Evolutionary conservation across 2,329 filamentous ascomycete genomes (phyloP).

Genomic region (Penicillium frequentans): DNA sequence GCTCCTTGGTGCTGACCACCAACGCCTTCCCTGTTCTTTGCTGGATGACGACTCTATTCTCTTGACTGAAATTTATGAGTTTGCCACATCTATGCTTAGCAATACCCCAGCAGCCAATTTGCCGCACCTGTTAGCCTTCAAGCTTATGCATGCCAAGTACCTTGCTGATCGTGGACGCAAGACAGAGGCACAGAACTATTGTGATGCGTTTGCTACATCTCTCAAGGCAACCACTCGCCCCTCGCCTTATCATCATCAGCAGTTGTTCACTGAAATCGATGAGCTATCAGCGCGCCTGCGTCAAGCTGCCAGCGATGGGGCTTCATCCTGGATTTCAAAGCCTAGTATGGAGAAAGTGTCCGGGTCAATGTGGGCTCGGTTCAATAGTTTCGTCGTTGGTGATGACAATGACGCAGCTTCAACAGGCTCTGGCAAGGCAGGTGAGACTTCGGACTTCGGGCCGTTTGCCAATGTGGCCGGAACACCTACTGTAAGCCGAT

Average conservation of each 20-base stretch:
- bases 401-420: slow-evolving; percentile 73
- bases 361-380: slow-evolving; percentile 83
- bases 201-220: slow-evolving; percentile 74
- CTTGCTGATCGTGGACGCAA: slow-evolving; percentile 81
- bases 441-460: slow-evolving; percentile 60
- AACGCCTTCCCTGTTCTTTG: slow-evolving; percentile 66
- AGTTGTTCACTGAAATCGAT: slow-evolving; percentile 74
- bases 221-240: slow-evolving; percentile 79
- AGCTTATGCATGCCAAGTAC: slow-evolving; percentile 80
- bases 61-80: slow-evolving; percentile 95
- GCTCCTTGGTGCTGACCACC: slow-evolving; percentile 81
- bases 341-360: slow-evolving; percentile 96
- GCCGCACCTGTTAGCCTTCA: slow-evolving; percentile 87
- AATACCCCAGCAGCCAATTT: slow-evolving; percentile 58
- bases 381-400: slow-evolving; percentile 94
- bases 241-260: slow-evolving; percentile 80
- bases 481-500: slow-evolving; percentile 72
- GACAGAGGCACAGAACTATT: slow-evolving; percentile 85
- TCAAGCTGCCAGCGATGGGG: slow-evolving; percentile 78
- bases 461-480: slow-evolving; percentile 81
- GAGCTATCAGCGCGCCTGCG: slow-evolving; percentile 81
- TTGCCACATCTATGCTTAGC: slow-evolving; percentile 71
- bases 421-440: slow-evolving; percentile 57
- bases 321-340: slow-evolving; percentile 87
- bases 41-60: slow-evolving; percentile 84